Evolutionary conservation across 2,329 filamentous ascomycete genomes (phyloP).

Genomic region (Pseudopithomyces chartarum): DNA sequence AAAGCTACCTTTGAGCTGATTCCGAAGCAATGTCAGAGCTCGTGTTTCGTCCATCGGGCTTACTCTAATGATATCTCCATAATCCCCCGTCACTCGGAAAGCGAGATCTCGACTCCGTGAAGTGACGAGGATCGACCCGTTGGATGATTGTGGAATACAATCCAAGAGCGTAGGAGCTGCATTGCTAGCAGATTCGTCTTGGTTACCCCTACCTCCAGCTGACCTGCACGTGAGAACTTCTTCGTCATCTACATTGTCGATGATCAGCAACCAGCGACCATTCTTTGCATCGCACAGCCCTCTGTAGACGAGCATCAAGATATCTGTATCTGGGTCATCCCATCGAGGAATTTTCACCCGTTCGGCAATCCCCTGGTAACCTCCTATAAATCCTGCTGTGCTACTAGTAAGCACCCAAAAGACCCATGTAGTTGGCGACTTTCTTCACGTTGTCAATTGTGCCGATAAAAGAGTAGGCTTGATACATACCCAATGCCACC

Average conservation of each 20-base stretch:
- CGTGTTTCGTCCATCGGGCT: slow-evolving; percentile 12
- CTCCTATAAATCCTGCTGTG: slow-evolving; percentile 10
- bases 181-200: too few relatives aligned
- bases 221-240: slow-evolving; percentile 7
- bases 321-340: slow-evolving; percentile 13
- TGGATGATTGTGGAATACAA: slow-evolving; percentile 21
- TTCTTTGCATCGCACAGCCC: slow-evolving; percentile 21
- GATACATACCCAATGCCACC: slow-evolving; percentile 35
- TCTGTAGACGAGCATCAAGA: slow-evolving; percentile 15
- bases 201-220: slow-evolving; percentile 3
- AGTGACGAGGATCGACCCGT: slow-evolving; percentile 17
- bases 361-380: slow-evolving; percentile 20
- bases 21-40: slow-evolving; percentile 12
- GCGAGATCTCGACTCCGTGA: slow-evolving; percentile 16
- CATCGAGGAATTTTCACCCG: slow-evolving; percentile 8
- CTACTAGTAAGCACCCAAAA: slow-evolving; percentile 22
- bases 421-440: slow-evolving; percentile 24
- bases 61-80: slow-evolving; percentile 13
- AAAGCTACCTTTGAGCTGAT: too few relatives aligned
- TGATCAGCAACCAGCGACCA: slow-evolving; percentile 20
- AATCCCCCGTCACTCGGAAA: slow-evolving; percentile 7
- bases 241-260: slow-evolving; percentile 27
- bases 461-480: too few relatives aligned
- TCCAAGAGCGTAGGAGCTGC: slow-evolving; percentile 6
- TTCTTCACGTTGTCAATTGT: too few relatives aligned